phyloP scores from a whole-genome alignment of 768 basidiomycete genomes.

The Basidioascus undulatus region DNA sequence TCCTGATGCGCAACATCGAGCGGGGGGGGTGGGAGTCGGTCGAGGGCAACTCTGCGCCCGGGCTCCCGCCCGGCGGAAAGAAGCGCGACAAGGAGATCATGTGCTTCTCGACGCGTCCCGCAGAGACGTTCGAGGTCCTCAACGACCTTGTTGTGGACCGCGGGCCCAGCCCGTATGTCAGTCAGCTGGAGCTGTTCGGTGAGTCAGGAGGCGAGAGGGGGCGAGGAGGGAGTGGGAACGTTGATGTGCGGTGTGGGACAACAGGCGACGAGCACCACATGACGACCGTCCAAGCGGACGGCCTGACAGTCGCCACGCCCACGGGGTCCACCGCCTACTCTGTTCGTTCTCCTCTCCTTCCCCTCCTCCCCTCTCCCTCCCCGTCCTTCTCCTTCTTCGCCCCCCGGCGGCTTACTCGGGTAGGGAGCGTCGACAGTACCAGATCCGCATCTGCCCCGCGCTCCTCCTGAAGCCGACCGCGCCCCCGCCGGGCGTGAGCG shows the following conservation, averaged over 20 bases:
- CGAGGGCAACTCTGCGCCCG: conserved; percentile 27
- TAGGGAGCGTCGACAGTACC: too few species aligned
- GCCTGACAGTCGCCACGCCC: conserved; percentile 77
- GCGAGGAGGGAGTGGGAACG: too few species aligned
- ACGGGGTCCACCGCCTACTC: conserved; percentile 98
- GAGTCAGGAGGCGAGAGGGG: conserved; percentile 20
- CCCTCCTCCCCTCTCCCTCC: too few species aligned
- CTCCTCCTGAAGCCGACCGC: too few species aligned
- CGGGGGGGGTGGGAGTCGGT: conserved; percentile 88
- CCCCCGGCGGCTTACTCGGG: neutral
- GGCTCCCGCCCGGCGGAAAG: neutral
- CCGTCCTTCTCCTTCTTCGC: neutral
- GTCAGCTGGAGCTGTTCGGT: conserved; percentile 89
- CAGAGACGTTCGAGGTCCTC: conserved; percentile 86
- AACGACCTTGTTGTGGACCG: conserved; percentile 96
- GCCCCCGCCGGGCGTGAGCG: too few species aligned
- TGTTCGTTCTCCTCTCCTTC: conserved; percentile 24
- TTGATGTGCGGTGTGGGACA: too few species aligned
- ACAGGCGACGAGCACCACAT: conserved; percentile 94
- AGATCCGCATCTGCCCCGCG: too few species aligned
- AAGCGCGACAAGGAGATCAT: conserved; percentile 60
- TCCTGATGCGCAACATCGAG: conserved; percentile 81
- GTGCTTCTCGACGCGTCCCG: conserved; percentile 87
- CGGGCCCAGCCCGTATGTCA: conserved; percentile 93
- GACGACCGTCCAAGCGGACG: conserved; percentile 97